These are phyloP conservation scores for Ciborinia camelliae DNA, from an alignment of 2,329 filamentous ascomycete species.

Conservation along the genomic window DNA sequence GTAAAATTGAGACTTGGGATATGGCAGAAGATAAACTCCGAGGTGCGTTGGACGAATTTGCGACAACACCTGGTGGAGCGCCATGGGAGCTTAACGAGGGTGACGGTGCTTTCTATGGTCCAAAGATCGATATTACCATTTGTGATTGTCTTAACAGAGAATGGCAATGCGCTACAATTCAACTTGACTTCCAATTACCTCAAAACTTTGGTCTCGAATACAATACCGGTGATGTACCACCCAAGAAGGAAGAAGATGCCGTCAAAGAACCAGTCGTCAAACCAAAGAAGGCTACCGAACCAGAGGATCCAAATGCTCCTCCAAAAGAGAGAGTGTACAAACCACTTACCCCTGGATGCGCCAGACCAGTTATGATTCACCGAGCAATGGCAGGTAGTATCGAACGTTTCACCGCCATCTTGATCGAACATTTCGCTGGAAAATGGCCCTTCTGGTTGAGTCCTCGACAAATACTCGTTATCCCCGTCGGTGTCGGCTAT, in stretches of 20 bases:
- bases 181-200: slow-evolving; percentile 85
- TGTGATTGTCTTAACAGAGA: slow-evolving; percentile 81
- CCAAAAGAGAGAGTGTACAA: slow-evolving; percentile 46
- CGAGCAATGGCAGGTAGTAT: slow-evolving; percentile 74
- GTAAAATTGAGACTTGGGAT: slow-evolving; percentile 83
- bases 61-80: slow-evolving; percentile 50
- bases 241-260: slow-evolving; percentile 40
- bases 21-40: slow-evolving; percentile 79
- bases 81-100: slow-evolving; percentile 90
- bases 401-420: slow-evolving; percentile 67
- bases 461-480: slow-evolving; percentile 75
- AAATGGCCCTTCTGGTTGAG: slow-evolving; percentile 90
- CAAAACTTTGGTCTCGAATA: slow-evolving; percentile 86
- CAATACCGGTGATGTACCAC: slow-evolving; percentile 65
- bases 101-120: slow-evolving; percentile 96
- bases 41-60: slow-evolving; percentile 77
- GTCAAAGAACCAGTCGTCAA: slow-evolving; percentile 39
- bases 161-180: slow-evolving; percentile 89
- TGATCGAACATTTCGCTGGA: slow-evolving; percentile 80
- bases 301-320: slow-evolving; percentile 38
- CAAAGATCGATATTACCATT: slow-evolving; percentile 97
- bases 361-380: slow-evolving; percentile 82
- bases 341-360: slow-evolving; percentile 63
- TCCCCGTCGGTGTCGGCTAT: slow-evolving; percentile 70
- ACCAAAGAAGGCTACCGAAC: slow-evolving; percentile 42